phyloP scores from a whole-genome alignment of 2,329 filamentous ascomycete genomes.

The Tothia fuscella region DNA sequence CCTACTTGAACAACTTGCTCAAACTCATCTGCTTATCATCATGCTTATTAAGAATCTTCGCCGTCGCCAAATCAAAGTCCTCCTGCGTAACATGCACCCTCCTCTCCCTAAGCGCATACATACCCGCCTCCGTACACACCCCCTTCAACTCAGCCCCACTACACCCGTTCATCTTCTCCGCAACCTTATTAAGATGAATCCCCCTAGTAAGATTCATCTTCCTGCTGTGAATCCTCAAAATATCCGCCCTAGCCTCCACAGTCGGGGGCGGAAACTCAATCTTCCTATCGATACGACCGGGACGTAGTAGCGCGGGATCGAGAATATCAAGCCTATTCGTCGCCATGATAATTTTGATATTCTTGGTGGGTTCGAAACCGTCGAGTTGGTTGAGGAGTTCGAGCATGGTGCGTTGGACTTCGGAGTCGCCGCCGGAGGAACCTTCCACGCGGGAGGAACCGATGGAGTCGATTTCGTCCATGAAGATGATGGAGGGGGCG shows the following conservation, averaged over 20 bases:
- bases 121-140: conserved; percentile 95
- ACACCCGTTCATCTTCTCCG: conserved; percentile 99
- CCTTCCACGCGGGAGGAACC: conserved; percentile 98
- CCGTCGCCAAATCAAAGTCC: conserved; percentile 95
- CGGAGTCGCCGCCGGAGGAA: conserved; percentile 93
- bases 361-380: conserved; percentile 91
- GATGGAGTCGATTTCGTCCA: conserved; percentile 98
- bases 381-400: conserved; percentile 97
- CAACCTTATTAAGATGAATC: conserved; percentile 96
- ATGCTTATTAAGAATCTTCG: conserved; percentile 99
- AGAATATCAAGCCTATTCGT: conserved; percentile 92
- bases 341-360: conserved; percentile 90
- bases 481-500: conserved; percentile 98
- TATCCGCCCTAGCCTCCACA: conserved; percentile 93
- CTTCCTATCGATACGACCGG: conserved; percentile 86
- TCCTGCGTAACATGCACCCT: conserved; percentile 98
- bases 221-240: conserved; percentile 90
- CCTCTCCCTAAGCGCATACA: conserved; percentile 92
- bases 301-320: conserved; percentile 81
- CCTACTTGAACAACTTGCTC: conserved; percentile 73
- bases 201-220: conserved; percentile 98
- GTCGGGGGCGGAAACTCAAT: conserved; percentile 98
- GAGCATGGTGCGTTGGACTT: conserved; percentile 98
- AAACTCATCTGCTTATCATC: conserved; percentile 94
- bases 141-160: conserved; percentile 96